Evolutionary conservation across 257 asterid genomes (phyloP).

Genomic region (Capsicum rhomboideum): DNA sequence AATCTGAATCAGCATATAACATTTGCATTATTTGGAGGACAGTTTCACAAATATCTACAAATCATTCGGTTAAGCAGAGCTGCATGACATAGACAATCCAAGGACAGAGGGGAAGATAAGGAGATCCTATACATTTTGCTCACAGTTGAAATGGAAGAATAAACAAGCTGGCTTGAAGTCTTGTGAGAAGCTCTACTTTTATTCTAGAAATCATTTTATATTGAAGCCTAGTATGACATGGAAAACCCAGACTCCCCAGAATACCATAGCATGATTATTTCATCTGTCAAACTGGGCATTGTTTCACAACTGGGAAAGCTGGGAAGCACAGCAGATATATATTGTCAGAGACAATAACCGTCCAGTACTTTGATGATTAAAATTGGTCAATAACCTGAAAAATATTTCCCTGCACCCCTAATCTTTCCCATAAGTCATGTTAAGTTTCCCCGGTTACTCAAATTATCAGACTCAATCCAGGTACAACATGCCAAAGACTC

Average conservation of each 20-base stretch:
- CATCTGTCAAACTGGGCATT: background rate
- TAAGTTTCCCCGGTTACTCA: background rate
- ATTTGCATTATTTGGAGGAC: background rate
- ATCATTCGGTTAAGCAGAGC: background rate
- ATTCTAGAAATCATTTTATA: background rate
- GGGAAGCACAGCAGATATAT: background rate
- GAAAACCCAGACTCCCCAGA: background rate
- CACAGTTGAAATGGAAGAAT: background rate
- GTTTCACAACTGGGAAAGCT: background rate
- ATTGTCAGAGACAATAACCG: background rate
- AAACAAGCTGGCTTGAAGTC: background rate
- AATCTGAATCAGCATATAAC: background rate
- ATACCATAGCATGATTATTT: background rate
- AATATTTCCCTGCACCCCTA: background rate
- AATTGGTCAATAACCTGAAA: background rate
- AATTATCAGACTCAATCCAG: background rate
- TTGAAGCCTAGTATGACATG: background rate
- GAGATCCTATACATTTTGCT: background rate
- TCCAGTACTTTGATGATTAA: background rate
- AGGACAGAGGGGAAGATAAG: background rate
- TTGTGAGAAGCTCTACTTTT: background rate
- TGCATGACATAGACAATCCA: background rate
- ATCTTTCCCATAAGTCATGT: background rate
- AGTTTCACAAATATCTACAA: background rate
- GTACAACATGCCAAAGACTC: background rate